Evolutionary conservation across 2,329 filamentous ascomycete species (phyloP).

Genomic region (Fusarium sp.): DNA sequence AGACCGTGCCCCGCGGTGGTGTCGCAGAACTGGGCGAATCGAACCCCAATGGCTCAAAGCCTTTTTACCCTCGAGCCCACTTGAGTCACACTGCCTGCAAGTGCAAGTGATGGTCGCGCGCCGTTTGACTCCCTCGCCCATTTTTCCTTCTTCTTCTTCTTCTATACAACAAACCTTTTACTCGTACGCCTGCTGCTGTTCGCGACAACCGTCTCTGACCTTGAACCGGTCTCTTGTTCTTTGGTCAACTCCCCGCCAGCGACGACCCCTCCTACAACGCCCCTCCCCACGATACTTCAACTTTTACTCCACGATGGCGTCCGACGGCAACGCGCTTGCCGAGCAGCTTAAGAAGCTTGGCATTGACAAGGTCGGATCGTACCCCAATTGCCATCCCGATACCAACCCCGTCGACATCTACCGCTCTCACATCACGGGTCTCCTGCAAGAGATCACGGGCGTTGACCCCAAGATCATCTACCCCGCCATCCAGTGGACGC

Average conservation of each 20-base stretch:
- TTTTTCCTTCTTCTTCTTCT: conserved; percentile 44
- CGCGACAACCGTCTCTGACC: conserved; percentile 18
- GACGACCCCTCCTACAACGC: neutral
- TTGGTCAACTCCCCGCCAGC: conserved; percentile 4
- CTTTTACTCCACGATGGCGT: conserved; percentile 32
- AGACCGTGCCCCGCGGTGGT: conserved; percentile 37
- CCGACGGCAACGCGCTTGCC: conserved; percentile 42
- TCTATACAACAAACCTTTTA: conserved; percentile 20
- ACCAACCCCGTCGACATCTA: conserved; percentile 84
- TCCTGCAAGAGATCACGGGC: conserved; percentile 76
- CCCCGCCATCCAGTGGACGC: conserved; percentile 81
- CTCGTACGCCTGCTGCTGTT: conserved; percentile 20
- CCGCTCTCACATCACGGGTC: conserved; percentile 78
- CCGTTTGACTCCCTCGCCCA: conserved; percentile 40
- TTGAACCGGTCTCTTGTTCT: conserved; percentile 10
- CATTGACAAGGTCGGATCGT: conserved; percentile 47
- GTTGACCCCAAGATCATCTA: conserved; percentile 79
- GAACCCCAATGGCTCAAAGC: conserved; percentile 30
- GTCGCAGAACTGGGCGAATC: conserved; percentile 27
- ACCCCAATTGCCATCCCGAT: conserved; percentile 72
- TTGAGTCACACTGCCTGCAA: conserved; percentile 44
- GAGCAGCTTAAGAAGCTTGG: conserved; percentile 42
- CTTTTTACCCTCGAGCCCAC: conserved; percentile 44
- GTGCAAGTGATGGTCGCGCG: conserved; percentile 45
- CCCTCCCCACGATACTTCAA: neutral